Conservation (phyloP, 1,284 basidiomycete genomes). For the Waitea zeae region DNA sequence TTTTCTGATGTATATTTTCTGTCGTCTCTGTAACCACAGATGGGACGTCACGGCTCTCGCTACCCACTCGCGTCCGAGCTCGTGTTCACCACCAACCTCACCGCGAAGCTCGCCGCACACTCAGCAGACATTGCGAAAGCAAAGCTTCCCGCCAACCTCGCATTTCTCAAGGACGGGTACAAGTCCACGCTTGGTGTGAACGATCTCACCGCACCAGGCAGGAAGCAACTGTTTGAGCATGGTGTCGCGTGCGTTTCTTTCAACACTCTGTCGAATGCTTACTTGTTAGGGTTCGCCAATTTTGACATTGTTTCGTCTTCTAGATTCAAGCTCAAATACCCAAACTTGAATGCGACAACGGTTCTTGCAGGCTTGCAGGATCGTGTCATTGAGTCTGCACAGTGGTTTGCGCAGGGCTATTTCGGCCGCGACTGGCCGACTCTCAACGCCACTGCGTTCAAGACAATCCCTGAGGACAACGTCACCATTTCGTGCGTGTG, state of each 20-base stretch:
- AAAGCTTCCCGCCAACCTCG: conserved; percentile 16
- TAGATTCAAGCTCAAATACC: conserved; percentile 21
- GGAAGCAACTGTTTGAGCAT: conserved; percentile 23
- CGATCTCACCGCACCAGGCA: conserved; percentile 22
- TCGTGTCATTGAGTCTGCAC: conserved; percentile 24
- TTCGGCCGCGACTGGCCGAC: conserved; percentile 18
- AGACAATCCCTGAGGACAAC: conserved; percentile 19
- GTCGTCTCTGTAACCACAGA: conserved; percentile 9
- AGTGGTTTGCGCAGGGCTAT: conserved; percentile 26
- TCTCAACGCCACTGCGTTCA: conserved; percentile 15
- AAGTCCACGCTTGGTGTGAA: conserved; percentile 18
- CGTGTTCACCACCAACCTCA: conserved; percentile 17
- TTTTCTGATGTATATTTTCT: conserved; percentile 1
- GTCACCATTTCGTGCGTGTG: conserved; percentile 20
- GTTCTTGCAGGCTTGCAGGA: conserved; percentile 25
- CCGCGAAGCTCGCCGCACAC: conserved; percentile 16
- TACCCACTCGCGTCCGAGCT: conserved; percentile 16
- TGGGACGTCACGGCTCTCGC: conserved; percentile 25
- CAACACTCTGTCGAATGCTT: conserved; percentile 1
- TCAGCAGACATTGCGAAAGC: conserved; percentile 13
- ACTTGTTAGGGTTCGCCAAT: too few relatives aligned
- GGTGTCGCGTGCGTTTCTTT: conserved; percentile 20
- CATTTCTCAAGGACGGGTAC: conserved; percentile 24
- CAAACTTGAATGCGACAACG: conserved; percentile 16
- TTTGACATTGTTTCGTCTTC: neutral